Percentiles rank a stretch among this genome's conserved stretches.
Evolutionary conservation across 257 asterid species (phyloP).

Genomic region (Buddleja alternifolia): DNA sequence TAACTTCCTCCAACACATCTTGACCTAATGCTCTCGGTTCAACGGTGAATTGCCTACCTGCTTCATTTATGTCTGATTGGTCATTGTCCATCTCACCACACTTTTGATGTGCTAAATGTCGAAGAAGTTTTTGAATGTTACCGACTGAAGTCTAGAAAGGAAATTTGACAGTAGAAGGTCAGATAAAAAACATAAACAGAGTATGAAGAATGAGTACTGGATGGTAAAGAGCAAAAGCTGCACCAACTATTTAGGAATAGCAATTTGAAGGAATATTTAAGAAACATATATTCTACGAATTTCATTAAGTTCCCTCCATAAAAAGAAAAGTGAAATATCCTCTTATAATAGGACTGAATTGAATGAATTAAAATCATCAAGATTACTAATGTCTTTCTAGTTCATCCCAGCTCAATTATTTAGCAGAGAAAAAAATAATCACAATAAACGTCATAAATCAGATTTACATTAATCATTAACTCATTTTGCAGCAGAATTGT

Average conservation of each 20-base stretch:
- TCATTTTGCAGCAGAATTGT: too few species aligned
- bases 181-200: too few species aligned
- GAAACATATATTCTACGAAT: background rate
- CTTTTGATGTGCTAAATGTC: slow-evolving; percentile 14
- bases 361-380: too few species aligned
- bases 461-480: slow-evolving; percentile 24
- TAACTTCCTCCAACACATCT: slow-evolving; percentile 86
- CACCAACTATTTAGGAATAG: slow-evolving; percentile 31
- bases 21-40: slow-evolving; percentile 74
- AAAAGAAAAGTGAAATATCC: too few species aligned
- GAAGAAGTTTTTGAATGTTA: background rate
- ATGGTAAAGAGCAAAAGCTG: too few species aligned
- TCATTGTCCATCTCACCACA: slow-evolving; percentile 75
- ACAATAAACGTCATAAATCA: too few species aligned
- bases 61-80: slow-evolving; percentile 69
- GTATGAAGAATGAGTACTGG: slow-evolving; percentile 2
- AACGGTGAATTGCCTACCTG: slow-evolving; percentile 76
- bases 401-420: background rate
- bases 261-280: slow-evolving; percentile 4
- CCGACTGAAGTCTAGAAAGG: slow-evolving; percentile 22
- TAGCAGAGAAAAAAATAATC: slow-evolving; percentile 10
- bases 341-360: background rate
- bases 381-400: slow-evolving; percentile 20
- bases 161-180: too few species aligned
- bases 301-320: background rate